phyloP scores from a whole-genome alignment of 805 yeast genomes.

The Wickerhamomyces kurtzmanii region DNA sequence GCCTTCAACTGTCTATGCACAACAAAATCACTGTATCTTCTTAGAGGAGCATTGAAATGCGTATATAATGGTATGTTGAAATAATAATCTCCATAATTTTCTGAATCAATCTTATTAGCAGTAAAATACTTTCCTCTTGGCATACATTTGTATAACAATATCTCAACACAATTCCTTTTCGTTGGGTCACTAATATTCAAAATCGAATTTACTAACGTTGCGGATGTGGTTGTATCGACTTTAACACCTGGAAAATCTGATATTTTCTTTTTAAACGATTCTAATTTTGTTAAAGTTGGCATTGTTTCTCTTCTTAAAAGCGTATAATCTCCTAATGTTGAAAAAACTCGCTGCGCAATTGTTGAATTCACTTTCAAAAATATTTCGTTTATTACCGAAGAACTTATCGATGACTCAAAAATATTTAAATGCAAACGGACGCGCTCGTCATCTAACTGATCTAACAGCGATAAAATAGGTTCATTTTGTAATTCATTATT shows the following conservation, averaged over 20 bases:
- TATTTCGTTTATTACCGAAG: conserved; percentile 61
- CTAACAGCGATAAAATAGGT: conserved; percentile 52
- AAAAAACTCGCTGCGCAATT: conserved; percentile 71
- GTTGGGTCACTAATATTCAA: conserved; percentile 50
- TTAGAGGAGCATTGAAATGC: conserved; percentile 86
- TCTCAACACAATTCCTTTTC: conserved; percentile 66
- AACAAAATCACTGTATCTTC: conserved; percentile 85
- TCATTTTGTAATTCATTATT: conserved; percentile 36
- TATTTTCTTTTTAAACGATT: conserved; percentile 66
- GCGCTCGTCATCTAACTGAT: conserved; percentile 79
- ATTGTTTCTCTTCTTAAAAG: conserved; percentile 80
- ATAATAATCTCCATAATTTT: conserved; percentile 68
- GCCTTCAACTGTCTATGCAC: conserved; percentile 88
- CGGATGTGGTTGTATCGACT: conserved; percentile 67
- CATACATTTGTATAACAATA: conserved; percentile 73
- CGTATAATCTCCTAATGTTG: conserved; percentile 71
- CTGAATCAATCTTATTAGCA: conserved; percentile 82
- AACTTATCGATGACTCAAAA: conserved; percentile 49
- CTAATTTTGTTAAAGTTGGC: conserved; percentile 76
- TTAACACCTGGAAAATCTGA: conserved; percentile 52
- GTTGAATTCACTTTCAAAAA: conserved; percentile 75
- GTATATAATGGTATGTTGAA: conserved; percentile 81
- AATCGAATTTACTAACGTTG: conserved; percentile 63
- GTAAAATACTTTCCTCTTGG: conserved; percentile 78
- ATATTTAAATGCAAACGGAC: conserved; percentile 65